Percentiles rank a stretch among this genome's conserved stretches.
These are phyloP conservation scores for Lactifluus piperatus DNA, from an alignment of 768 basidiomycete genomes.

Conservation along the genomic window DNA sequence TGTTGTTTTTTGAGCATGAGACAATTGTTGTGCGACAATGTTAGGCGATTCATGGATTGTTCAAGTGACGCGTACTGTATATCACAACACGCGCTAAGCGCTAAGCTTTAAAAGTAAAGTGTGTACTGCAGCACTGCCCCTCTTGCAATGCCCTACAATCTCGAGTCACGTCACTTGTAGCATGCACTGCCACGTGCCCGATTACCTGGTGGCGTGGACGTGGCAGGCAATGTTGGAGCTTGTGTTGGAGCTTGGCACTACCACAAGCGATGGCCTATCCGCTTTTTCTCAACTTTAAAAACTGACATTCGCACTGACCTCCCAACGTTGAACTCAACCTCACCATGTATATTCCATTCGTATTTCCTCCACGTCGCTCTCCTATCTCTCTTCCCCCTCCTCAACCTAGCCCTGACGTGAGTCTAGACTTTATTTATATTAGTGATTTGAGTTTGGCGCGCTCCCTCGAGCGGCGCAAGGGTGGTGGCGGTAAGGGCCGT, in stretches of 20 bases:
- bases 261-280: too few relatives aligned
- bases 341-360: conserved; percentile 3
- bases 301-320: not conserved
- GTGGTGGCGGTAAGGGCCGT: conserved; percentile 8
- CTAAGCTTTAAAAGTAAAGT: too few relatives aligned
- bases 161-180: too few relatives aligned
- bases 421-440: not conserved
- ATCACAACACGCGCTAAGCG: too few relatives aligned
- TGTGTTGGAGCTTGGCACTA: too few relatives aligned
- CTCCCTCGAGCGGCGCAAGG: conserved; percentile 5
- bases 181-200: too few relatives aligned
- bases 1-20: conserved; percentile 11
- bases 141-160: too few relatives aligned
- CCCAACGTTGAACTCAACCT: not conserved
- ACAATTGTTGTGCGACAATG: conserved; percentile 3
- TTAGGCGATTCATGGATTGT: not conserved
- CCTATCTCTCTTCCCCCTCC: not conserved
- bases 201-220: too few relatives aligned
- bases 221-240: too few relatives aligned
- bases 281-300: not conserved
- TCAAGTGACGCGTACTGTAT: not conserved
- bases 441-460: not conserved
- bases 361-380: not conserved
- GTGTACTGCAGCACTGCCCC: too few relatives aligned
- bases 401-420: not conserved